Percentiles rank a stretch among this genome's conserved stretches.
phyloP scores from a whole-genome alignment of 176 grass and related monocot genomes.

The Aegilops sharonensis region DNA sequence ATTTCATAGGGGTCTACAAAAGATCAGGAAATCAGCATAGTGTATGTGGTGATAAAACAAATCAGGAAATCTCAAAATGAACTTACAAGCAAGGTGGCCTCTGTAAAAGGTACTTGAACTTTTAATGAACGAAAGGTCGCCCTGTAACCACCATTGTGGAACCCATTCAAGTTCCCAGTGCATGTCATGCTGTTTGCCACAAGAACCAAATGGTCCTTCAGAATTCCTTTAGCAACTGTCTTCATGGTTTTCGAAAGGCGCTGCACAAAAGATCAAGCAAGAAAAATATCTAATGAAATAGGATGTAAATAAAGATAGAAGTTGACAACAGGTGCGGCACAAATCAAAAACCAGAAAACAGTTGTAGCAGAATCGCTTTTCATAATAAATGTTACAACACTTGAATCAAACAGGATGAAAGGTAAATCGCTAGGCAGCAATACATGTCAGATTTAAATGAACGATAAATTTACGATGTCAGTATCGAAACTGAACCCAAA shows the following conservation, averaged over 20 bases:
- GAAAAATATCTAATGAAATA: not conserved
- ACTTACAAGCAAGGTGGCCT: conserved; percentile 93
- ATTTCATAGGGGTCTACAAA: conserved; percentile 96
- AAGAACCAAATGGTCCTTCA: conserved; percentile 85
- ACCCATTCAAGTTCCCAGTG: conserved; percentile 83
- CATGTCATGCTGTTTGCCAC: conserved; percentile 93
- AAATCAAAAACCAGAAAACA: not conserved
- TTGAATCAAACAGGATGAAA: not conserved
- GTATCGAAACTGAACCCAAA: not conserved
- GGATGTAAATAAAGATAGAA: not conserved
- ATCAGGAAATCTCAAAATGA: conserved; percentile 12
- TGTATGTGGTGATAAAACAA: conserved; percentile 26
- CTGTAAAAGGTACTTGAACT: conserved; percentile 98
- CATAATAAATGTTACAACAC: conserved; percentile 11
- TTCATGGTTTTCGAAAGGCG: conserved; percentile 66
- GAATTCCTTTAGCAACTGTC: conserved; percentile 74
- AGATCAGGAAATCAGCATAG: conserved; percentile 13
- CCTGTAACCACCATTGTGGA: conserved; percentile 78
- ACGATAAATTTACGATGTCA: not conserved
- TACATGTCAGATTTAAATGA: conserved; percentile 20
- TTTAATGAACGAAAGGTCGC: conserved; percentile 84
- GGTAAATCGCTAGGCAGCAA: not conserved
- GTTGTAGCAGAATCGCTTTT: not conserved
- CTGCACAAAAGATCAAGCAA: conserved; percentile 52
- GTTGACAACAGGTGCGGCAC: not conserved